Conservation (phyloP, 768 basidiomycete genomes). For the Suillus weaverae region DNA sequence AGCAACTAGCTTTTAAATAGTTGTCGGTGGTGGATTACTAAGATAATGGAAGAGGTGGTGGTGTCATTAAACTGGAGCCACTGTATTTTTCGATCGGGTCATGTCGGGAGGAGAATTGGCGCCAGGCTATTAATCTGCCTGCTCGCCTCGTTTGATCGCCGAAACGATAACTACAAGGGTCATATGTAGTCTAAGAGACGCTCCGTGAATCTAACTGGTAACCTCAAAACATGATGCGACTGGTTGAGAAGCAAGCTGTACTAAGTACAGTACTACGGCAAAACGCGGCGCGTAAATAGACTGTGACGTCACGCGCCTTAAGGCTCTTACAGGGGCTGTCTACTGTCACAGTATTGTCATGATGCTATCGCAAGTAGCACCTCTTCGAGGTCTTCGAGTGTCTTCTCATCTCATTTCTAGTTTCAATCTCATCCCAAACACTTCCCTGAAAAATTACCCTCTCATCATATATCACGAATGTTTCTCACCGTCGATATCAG, state of each 20-base stretch:
- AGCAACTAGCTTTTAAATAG: not conserved
- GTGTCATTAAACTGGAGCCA: not conserved
- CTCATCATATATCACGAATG: conserved; percentile 39
- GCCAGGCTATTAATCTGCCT: too few species aligned
- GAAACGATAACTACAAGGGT: not conserved
- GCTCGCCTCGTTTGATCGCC: not conserved
- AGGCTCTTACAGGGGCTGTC: too few species aligned
- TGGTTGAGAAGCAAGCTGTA: not conserved
- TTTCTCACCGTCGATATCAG: conserved; percentile 24
- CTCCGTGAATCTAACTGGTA: not conserved
- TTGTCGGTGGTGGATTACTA: not conserved
- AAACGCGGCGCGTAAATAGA: not conserved
- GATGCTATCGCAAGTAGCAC: conserved; percentile 13
- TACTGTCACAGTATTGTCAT: not conserved
- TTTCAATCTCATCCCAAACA: conserved; percentile 37
- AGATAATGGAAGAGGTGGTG: not conserved
- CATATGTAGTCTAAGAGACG: not conserved
- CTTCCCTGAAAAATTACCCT: conserved; percentile 34
- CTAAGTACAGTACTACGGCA: not conserved
- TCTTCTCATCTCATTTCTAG: conserved; percentile 34
- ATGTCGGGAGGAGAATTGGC: conserved; percentile 2
- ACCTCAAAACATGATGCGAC: not conserved
- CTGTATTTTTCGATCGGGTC: conserved; percentile 4
- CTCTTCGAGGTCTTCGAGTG: conserved; percentile 25
- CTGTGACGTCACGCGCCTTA: not conserved